A percentile compares a stretch with the other conserved stretches of the same genome.
Conservation (phyloP, 1,284 basidiomycete species). For the Albatrellus sp. region DNA sequence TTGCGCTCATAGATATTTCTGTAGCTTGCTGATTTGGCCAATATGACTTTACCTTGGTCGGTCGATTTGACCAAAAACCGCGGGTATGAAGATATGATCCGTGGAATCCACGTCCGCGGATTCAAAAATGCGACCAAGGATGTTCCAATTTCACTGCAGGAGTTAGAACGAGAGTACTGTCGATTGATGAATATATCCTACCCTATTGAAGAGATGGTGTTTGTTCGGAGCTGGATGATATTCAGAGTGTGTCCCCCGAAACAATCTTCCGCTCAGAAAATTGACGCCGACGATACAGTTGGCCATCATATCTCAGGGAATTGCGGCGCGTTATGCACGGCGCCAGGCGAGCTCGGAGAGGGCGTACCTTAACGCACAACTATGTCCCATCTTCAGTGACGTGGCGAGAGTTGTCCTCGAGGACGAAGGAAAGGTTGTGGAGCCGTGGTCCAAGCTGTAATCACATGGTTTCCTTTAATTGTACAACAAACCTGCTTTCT, state of each 20-base stretch:
- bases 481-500: no score
- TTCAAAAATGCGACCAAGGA: slow-evolving; percentile 52
- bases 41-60: slow-evolving; percentile 79
- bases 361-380: slow-evolving; percentile 40
- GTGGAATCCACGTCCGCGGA: slow-evolving; percentile 19
- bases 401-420: slow-evolving; percentile 50
- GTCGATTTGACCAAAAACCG: slow-evolving; percentile 31
- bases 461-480: background rate
- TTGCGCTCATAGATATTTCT: background rate
- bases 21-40: slow-evolving; percentile 86
- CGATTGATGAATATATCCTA: slow-evolving; percentile 44
- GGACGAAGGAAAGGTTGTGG: slow-evolving; percentile 31
- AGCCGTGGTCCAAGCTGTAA: slow-evolving; percentile 8
- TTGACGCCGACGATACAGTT: slow-evolving; percentile 31
- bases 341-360: slow-evolving; percentile 81
- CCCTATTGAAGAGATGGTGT: slow-evolving; percentile 66
- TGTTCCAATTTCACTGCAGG: slow-evolving; percentile 58
- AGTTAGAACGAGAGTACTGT: slow-evolving; percentile 71
- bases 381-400: slow-evolving; percentile 55
- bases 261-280: background rate
- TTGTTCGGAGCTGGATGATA: slow-evolving; percentile 78
- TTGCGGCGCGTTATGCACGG: slow-evolving; percentile 77
- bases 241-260: slow-evolving; percentile 51
- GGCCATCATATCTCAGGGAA: slow-evolving; percentile 85
- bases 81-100: slow-evolving; percentile 6